Base-by-base conservation (phyloP, 495 filamentous ascomycete species). In the Talaromyces proteolyticus region DNA sequence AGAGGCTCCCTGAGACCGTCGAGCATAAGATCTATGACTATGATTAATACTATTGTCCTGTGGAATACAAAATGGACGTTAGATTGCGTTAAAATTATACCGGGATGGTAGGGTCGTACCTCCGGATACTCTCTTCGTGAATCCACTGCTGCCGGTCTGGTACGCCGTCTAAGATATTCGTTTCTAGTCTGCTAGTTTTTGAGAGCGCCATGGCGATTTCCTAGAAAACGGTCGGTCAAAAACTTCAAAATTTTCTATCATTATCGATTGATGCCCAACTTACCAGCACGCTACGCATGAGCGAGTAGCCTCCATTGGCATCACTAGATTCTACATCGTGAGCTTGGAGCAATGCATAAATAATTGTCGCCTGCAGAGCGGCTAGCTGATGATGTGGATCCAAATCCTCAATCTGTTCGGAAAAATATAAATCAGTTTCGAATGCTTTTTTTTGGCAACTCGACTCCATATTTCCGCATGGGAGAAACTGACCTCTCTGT, bases 271-370 rank as follows among this genome's bases (percentile, higher is more conserved):
- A 2, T 41, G n/a, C 11, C 18, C 6, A 16, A 49, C 36, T 25
- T 20, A 49, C 47, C 39, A 49, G 37, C 4, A 26, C 36, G 18
- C 4, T 49, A 4, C 10, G 8, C 36, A 49, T 24, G 11, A 49
- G 47, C n/a, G 34, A 41, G 11, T 17, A 3, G 18, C 19, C 22
- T 40, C 22, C 47, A 10, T 49, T 49, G 20, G 20, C 37, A 16
- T 49, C 47, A 17, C 47, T 49, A 7, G 19, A 22, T 11, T 41
- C 47, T 8, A 39, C 47, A 25, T 49, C 47, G 5, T 23, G n/a
- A 7, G 47, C 36, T 41, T 49, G 47, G 19, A 49, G 47, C 21
- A 49, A 36, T 16, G 18, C 20, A 6, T 49, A 49, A 17, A 49
- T 41, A 23, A 36, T 41, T 17, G 40, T 17, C 6, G 47, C 34